Percentiles rank a stretch among this genome's conserved stretches.
These are phyloP conservation scores for Penicillium samsonianum DNA, from an alignment of 495 filamentous ascomycete genomes.

Conservation along the genomic window DNA sequence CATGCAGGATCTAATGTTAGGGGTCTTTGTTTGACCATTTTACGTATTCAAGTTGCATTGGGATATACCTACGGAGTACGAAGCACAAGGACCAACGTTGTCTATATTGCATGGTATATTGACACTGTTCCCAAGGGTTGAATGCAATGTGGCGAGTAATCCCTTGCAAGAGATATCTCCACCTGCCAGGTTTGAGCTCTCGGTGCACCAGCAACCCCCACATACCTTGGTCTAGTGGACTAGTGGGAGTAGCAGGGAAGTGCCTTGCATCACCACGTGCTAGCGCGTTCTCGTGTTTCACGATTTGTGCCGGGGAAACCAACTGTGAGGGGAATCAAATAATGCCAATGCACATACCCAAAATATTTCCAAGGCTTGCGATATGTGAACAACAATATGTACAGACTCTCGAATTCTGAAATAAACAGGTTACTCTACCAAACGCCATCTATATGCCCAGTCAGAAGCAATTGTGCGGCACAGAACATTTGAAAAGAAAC, in stretches of 20 bases:
- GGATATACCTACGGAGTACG: background rate
- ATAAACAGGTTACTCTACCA: background rate
- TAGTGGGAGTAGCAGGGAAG: background rate
- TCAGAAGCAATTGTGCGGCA: background rate
- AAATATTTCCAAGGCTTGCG: background rate
- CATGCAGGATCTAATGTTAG: background rate
- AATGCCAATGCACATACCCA: background rate
- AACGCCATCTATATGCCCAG: constrained; percentile 23
- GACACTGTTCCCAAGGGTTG: background rate
- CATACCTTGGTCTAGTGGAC: constrained; percentile 1
- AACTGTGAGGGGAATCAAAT: background rate
- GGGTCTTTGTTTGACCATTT: background rate
- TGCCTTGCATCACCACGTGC: constrained; percentile 12
- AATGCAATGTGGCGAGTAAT: constrained; percentile 13
- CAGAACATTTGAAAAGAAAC: background rate
- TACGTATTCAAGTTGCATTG: background rate
- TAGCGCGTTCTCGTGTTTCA: constrained; percentile 15
- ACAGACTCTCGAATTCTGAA: constrained; percentile 5
- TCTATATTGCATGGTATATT: background rate
- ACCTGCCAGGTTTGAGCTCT: constrained; percentile 18
- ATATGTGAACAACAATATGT: constrained; percentile 4
- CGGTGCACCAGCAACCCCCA: constrained; percentile 11
- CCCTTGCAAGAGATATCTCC: constrained; percentile 15
- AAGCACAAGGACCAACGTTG: background rate
- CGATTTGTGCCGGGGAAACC: background rate